These are phyloP conservation scores for Pichia deserticola DNA, from an alignment of 805 yeast genomes.

Conservation along the genomic window DNA sequence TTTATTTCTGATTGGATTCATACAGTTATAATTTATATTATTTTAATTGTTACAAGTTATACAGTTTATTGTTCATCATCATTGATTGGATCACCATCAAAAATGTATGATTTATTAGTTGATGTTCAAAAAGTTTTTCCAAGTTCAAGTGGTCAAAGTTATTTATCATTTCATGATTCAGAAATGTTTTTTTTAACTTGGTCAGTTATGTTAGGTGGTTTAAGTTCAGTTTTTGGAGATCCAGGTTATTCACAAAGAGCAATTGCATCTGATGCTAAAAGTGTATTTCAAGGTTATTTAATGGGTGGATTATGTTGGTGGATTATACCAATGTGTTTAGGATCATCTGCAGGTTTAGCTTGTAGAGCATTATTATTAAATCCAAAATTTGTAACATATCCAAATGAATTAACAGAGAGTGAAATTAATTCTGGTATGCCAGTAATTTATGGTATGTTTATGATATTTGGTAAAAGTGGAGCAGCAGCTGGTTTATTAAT, in stretches of 20 bases:
- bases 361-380: conserved; percentile 28
- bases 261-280: conserved; percentile 32
- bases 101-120: conserved; percentile 34
- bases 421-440: conserved; percentile 36
- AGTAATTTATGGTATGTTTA: conserved; percentile 28
- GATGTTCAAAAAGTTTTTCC: conserved; percentile 30
- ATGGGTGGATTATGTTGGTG: conserved; percentile 33
- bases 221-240: conserved; percentile 21
- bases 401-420: conserved; percentile 28
- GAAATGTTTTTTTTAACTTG: conserved; percentile 28
- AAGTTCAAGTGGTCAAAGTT: conserved; percentile 24
- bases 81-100: conserved; percentile 38
- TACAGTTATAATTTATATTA: conserved; percentile 30
- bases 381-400: conserved; percentile 35
- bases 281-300: conserved; percentile 30
- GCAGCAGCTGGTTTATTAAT: conserved; percentile 35
- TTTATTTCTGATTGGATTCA: conserved; percentile 48
- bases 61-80: conserved; percentile 30
- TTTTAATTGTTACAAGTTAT: conserved; percentile 28
- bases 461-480: conserved; percentile 34
- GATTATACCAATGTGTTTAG: conserved; percentile 33
- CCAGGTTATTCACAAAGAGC: conserved; percentile 33
- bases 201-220: conserved; percentile 28
- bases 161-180: conserved; percentile 25
- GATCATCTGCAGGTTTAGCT: conserved; percentile 36